phyloP scores from a whole-genome alignment of 1,284 basidiomycete genomes.

The Gomphus bonarii region DNA sequence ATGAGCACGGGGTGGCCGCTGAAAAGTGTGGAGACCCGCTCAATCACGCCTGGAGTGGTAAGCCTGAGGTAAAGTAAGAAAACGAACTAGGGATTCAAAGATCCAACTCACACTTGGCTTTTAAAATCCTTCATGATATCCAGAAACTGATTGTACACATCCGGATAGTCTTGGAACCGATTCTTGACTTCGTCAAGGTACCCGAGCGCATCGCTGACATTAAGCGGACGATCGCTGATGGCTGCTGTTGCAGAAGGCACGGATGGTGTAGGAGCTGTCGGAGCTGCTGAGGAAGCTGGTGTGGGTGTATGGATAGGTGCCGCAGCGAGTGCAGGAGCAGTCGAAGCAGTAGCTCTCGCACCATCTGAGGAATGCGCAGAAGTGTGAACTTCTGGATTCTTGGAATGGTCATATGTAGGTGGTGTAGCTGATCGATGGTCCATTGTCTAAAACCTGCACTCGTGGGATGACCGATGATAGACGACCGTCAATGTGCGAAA shows the following conservation, averaged over 20 bases:
- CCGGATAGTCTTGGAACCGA: slow-evolving; percentile 86
- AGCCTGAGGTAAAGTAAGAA: slow-evolving; percentile 47
- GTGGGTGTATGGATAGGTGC: neutral
- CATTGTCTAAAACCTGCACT: neutral
- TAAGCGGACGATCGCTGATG: slow-evolving; percentile 36
- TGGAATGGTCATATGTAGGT: neutral
- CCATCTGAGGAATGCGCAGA: neutral
- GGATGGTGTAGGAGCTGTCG: neutral
- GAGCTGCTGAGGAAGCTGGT: neutral
- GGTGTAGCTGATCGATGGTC: neutral
- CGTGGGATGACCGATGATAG: neutral
- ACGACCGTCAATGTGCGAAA: neutral
- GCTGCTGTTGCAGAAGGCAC: neutral
- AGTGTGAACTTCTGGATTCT: neutral
- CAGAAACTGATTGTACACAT: slow-evolving; percentile 95
- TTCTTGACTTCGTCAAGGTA: slow-evolving; percentile 96
- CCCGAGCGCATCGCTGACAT: slow-evolving; percentile 89
- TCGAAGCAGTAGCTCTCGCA: neutral
- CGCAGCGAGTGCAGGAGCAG: neutral
- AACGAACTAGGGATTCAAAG: neutral
- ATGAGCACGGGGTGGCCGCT: slow-evolving; percentile 90
- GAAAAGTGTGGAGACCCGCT: slow-evolving; percentile 92
- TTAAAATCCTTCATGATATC: slow-evolving; percentile 99
- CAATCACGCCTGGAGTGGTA: slow-evolving; percentile 97
- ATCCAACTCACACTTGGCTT: slow-evolving; percentile 27